Conservation (phyloP, 179 eudicot species). For the Sideroxylon spinosum region DNA sequence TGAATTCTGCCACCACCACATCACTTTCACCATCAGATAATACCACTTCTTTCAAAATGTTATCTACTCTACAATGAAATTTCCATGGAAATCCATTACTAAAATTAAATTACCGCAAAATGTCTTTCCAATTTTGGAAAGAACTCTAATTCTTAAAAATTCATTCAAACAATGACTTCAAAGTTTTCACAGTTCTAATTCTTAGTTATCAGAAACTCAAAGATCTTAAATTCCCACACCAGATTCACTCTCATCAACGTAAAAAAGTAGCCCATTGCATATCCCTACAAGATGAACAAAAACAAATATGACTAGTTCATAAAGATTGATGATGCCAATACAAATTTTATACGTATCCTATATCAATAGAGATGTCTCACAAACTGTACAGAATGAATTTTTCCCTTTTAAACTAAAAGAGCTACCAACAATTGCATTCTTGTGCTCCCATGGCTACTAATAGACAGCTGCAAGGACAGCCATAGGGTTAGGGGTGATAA, state of each 20-base stretch:
- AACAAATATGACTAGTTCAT: neutral
- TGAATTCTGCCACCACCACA: neutral
- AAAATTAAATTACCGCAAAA: neutral
- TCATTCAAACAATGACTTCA: neutral
- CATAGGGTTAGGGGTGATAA: no score
- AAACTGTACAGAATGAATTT: neutral
- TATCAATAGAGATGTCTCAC: neutral
- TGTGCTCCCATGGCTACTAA: neutral
- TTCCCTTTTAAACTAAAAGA: neutral
- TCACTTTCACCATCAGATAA: neutral
- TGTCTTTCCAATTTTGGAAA: neutral
- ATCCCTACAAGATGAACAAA: neutral
- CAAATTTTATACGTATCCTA: neutral
- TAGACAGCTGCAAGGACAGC: neutral
- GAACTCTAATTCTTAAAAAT: neutral
- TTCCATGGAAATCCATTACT: neutral
- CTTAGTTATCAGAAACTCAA: neutral
- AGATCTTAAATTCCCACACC: neutral
- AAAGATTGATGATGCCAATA: neutral
- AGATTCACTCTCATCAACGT: neutral
- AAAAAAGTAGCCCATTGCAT: neutral
- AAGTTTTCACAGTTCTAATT: neutral
- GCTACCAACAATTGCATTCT: neutral
- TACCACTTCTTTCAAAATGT: neutral
- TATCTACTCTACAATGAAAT: neutral